Evolutionary conservation across 2,329 filamentous ascomycete genomes (phyloP).

Genomic region (Microascus cirrosus): DNA sequence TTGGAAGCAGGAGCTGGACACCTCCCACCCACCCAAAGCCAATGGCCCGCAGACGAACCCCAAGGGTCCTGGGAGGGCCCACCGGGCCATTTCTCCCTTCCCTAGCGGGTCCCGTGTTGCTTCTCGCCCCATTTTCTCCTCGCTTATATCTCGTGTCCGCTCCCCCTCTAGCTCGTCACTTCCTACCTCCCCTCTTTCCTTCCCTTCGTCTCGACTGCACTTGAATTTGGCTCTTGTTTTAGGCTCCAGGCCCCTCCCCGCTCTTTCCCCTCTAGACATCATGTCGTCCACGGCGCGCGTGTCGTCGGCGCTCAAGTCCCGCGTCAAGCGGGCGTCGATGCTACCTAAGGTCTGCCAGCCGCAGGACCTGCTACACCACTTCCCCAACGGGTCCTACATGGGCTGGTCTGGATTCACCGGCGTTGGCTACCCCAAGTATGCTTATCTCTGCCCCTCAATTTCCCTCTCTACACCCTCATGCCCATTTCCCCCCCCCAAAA

Average conservation of each 20-base stretch:
- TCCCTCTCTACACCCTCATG: neutral
- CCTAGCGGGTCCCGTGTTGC: neutral
- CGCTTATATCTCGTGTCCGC: conserved; percentile 1
- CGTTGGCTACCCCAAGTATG: conserved; percentile 72
- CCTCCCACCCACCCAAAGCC: too few species aligned
- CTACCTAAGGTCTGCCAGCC: conserved; percentile 70
- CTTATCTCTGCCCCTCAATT: neutral
- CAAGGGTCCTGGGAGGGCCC: neutral
- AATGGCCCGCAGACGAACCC: neutral
- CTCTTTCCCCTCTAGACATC: conserved; percentile 2
- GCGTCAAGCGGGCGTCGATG: conserved; percentile 65
- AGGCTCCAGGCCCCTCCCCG: conserved; percentile 7
- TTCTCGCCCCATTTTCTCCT: neutral
- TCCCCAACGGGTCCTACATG: conserved; percentile 76
- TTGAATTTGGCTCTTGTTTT: neutral
- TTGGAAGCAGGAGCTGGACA: neutral
- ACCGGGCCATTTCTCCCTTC: neutral
- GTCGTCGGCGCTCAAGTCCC: conserved; percentile 64
- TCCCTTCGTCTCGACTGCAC: neutral
- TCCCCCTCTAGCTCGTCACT: neutral
- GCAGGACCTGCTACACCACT: conserved; percentile 68
- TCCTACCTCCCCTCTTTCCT: neutral
- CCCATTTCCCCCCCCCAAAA: neutral
- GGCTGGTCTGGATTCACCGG: conserved; percentile 90
- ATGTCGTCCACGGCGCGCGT: conserved; percentile 42